Base-by-base conservation (phyloP, 2,329 filamentous ascomycete species). In the Coniochaeta prunicola region DNA sequence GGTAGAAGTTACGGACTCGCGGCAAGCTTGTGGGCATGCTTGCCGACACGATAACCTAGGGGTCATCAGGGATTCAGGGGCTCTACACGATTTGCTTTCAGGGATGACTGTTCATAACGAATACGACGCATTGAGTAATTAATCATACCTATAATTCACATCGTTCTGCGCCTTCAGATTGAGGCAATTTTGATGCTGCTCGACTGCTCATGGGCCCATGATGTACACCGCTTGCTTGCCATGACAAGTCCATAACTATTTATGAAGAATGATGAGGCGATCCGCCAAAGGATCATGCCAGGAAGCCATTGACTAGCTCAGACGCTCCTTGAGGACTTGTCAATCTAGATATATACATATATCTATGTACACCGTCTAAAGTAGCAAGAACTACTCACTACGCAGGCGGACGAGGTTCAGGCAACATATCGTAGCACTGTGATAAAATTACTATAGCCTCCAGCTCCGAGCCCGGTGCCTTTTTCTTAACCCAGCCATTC, bases 81-180 rank as follows among this genome's bases (percentile, higher is more conserved):
- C 3, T 24, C 24, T 21, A 45, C 21, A 19, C 21, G 40, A 45
- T 21, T 45, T 10, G 40, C 8, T 45, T 12, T 12, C 6, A 17
- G 17, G 40, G 13, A 28, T 8, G 45, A 13, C 21, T 56, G 54
- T 56, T 56, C 54, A 56, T 56, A 26, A 56, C 54, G 54, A 30
- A 56, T 56, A 56, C 54, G 54, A 56, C n/a, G n/a, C n/a, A 17
- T 54, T n/a, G 28, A 56, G 54, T 30, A 28, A 42, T 17, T 40
- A 42, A 36, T 40, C 19, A 56, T 56, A 56, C 54, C 53, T 55
- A 55, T 34, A n/a, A 55, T 34, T 26, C 28, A 28, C 30, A 28
- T 31, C 19, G n/a, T 50, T 45, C 24, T 13, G 24, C 45, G n/a
- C 45, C 45, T 50, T 17, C 2, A 50, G 24, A 7, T 28, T 9